Evolutionary conservation across 1,284 basidiomycete species (phyloP), one percentile per base, ranked within the genome.

Genomic region (Cryptococcus jaspeensis): DNA sequence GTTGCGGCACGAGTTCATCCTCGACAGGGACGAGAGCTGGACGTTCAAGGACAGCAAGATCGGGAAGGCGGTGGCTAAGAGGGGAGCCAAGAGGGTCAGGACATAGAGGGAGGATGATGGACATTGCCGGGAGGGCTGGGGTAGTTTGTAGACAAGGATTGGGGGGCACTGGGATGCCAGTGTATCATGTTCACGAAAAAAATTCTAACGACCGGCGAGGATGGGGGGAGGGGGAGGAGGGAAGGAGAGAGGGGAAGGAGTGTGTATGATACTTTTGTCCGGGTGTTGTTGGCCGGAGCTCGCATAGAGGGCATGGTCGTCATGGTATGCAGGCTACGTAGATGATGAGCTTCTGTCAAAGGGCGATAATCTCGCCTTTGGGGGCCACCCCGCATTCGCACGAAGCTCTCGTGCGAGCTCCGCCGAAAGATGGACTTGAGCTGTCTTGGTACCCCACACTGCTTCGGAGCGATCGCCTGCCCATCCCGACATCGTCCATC

Each of bases 1-100:
- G 58, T 83, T 90, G 56, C 82, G 83, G 61, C 92, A 99, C 77
- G 84, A 84, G 28, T 99, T 96, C 80, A 85, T 97, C 57, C 62
- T 55, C 3, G 79, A 80, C 60, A 82, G 88, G 55, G 85, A 87
- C 63, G 81, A 82, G 37, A 84, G 81, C 55, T 96, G 92, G 92
- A 80, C 82, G 52, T 97, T 76, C 58, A 60, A 48, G n/a, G 61
- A 69, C 32, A 76, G 73, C 57, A 68, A 65, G 41, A 74, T 77
- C 41, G 75, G 75, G 20, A 69, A 67, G 49, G 70, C 69, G 9
- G 73, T 77, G n/a, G 71, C 69, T 3, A 64, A 65, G 47, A 59
- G 56, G 35, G 61, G 55, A 23, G 54, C 60, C 16, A 62, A 60
- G 48, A 38, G 47, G 28, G 25, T 48, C 39, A 43, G 40, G 39